These are phyloP conservation scores for Fusarium sp. DNA, from an alignment of 2,329 filamentous ascomycete genomes.

Conservation along the genomic window DNA sequence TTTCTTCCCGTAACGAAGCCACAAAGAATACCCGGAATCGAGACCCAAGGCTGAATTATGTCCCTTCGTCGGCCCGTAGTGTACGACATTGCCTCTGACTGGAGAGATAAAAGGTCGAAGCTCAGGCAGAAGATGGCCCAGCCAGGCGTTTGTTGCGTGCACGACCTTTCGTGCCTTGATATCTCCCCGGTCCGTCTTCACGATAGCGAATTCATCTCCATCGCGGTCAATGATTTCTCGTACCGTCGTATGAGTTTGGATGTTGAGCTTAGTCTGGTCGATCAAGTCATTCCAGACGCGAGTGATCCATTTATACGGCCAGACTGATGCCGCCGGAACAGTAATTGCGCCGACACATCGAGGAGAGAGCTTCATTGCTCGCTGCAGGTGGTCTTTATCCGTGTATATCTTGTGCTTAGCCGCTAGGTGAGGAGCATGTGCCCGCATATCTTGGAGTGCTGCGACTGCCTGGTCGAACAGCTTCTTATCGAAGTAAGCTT, in stretches of 20 bases:
- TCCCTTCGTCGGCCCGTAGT: not conserved
- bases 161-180: not conserved
- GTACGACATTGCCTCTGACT: not conserved
- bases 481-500: conserved; percentile 25
- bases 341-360: not conserved
- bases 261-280: not conserved
- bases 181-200: not conserved
- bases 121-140: not conserved
- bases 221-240: not conserved
- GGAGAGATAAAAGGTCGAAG: conserved; percentile 27
- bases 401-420: conserved; percentile 23
- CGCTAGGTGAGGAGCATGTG: conserved; percentile 26
- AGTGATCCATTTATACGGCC: not conserved
- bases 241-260: not conserved
- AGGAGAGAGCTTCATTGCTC: conserved; percentile 17
- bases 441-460: conserved; percentile 35
- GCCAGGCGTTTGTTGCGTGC: not conserved
- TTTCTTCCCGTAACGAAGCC: conserved; percentile 37
- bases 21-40: conserved; percentile 29
- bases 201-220: not conserved
- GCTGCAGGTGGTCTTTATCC: conserved; percentile 14
- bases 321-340: not conserved
- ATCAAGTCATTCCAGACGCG: not conserved
- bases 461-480: conserved; percentile 32
- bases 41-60: not conserved